A percentile compares a stretch with the other conserved stretches of the same genome.
phyloP scores from a whole-genome alignment of 1,139 yeast genomes.

The Lodderomyces parapsilosis region DNA sequence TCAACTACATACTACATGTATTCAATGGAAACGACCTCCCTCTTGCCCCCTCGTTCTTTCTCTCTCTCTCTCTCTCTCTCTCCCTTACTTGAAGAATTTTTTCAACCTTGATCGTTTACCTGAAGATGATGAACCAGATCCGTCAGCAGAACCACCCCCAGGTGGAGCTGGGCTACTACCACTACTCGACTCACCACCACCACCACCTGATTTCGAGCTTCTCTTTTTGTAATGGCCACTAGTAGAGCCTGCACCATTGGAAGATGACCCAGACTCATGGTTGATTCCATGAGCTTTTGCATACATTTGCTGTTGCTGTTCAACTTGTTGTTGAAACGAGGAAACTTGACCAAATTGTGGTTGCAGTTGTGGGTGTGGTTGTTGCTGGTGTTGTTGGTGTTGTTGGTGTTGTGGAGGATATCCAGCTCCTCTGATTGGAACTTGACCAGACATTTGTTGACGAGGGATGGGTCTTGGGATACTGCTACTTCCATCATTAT shows the following conservation, averaged over 20 bases:
- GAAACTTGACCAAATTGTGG: constrained; percentile 5
- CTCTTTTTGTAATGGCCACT: constrained; percentile 29
- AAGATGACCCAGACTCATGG: neutral
- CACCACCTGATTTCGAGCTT: constrained; percentile 1
- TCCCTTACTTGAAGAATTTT: constrained; percentile 33
- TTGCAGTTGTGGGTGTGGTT: neutral
- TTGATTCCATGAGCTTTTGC: constrained; percentile 3
- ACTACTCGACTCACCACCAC: neutral
- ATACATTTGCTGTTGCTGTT: constrained; percentile 5
- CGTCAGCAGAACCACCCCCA: constrained; percentile 7
- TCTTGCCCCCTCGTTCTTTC: no score
- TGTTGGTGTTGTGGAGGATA: constrained; percentile 6
- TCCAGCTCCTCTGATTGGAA: constrained; percentile 15
- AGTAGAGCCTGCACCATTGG: neutral
- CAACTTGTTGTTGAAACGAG: constrained; percentile 6
- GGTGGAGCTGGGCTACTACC: no score
- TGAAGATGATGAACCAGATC: constrained; percentile 26
- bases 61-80: no score
- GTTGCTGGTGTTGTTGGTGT: neutral
- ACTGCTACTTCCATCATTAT: constrained; percentile 21
- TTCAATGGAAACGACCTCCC: no score
- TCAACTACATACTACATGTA: no score
- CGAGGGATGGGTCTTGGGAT: constrained; percentile 14
- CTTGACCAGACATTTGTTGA: constrained; percentile 9
- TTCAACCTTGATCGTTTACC: constrained; percentile 31